Base-by-base conservation (phyloP, 495 filamentous ascomycete genomes). In the Bacidia rubella region DNA sequence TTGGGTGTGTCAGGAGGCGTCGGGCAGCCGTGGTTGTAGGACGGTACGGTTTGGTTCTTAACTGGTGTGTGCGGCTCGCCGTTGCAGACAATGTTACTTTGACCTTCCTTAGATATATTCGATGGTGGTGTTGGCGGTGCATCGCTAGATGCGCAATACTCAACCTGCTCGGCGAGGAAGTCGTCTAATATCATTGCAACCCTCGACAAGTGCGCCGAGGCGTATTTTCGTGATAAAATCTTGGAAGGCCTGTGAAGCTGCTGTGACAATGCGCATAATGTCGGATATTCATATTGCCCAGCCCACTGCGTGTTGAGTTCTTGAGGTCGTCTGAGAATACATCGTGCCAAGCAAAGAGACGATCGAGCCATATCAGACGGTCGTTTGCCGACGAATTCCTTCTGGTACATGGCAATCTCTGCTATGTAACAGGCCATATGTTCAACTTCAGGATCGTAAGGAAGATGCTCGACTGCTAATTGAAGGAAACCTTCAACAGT, bases 1-100 rank as follows among this genome's bases (percentile, higher is more conserved):
- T 46, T 58, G n/a, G 92, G 92, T 0, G 93, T 97, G 62, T 97
- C 95, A 2, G 92, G 92, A 19, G 92, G 92, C 21, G 92, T 97
- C 53, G 92, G 78, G 63, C 90, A 90, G 21, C 90, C 93, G 61
- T 88, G 78, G 12, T 81, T 78, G 53, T 84, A 73, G 51, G 77
- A 74, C 25, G 77, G 74, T 26, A 74, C 67, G 47, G 77, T 72
- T 44, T 80, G 73, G 12, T 76, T 75, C 73, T 98, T 98, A 63
- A 90, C 84, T 21, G 92, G 93, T 9, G 92, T 97, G 57, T 77
- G 83, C 63, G 76, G 80, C 57, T 69, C 73, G 55, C 74, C 75
- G 57, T 61, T 66, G 38, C 60, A 65, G 54, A 70, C 74, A 12
- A 74, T 63, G 55, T 78, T 77, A n/a, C 55, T 57, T 32, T 64